Evolutionary conservation across 257 asterid species (phyloP), one percentile per base, ranked within the genome.

Genomic region (Capsicum baccatum): DNA sequence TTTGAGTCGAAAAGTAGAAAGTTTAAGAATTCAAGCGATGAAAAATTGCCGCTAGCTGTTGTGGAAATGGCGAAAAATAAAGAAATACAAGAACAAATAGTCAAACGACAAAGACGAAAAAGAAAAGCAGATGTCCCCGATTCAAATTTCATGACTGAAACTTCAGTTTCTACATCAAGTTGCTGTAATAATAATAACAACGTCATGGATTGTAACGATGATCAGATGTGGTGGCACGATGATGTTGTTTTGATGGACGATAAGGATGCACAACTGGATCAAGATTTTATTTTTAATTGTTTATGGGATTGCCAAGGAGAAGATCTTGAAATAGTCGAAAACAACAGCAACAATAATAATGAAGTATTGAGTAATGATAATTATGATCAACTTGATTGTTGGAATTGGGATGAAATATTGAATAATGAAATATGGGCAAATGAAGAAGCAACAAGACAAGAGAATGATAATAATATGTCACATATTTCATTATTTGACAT

Each of bases 1-100:
- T 74, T 73, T 96, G 12, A 88, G 99, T 86, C 84, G 97, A 82
- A 93, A 89, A 81, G 74, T 91, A 8, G 83, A 90, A 55, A 80
- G 86, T 33, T 89, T 87, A 54, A 91, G 94, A 52, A 87, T 83
- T 19, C 89, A 0, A 82, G 74, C 37, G 87, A 85, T 12, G 62
- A 83, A 10, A 81, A 85, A 62, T 4, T 83, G 11, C 89, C 87
- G 1, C 85, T 85, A 64, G 50, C 80, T 1, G 37, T 59, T 13
- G 66, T 58, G 13, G 89, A 90, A 16, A 48, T 73, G 21, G 83
- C 79, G 5, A 85, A 83, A 62, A 52, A 26, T 26, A 26, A 56
- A 3, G 85, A 4, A 78, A 82, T 50, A 1, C 81, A 57, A 42
- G 42, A 59, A 39, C 44, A 16, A 3, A 16, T 80, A 6, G 83